Percentiles rank a stretch among this genome's conserved stretches.
These are phyloP conservation scores for Hypoxylon sp. DNA, from an alignment of 2,329 filamentous ascomycete genomes.

Conservation along the genomic window DNA sequence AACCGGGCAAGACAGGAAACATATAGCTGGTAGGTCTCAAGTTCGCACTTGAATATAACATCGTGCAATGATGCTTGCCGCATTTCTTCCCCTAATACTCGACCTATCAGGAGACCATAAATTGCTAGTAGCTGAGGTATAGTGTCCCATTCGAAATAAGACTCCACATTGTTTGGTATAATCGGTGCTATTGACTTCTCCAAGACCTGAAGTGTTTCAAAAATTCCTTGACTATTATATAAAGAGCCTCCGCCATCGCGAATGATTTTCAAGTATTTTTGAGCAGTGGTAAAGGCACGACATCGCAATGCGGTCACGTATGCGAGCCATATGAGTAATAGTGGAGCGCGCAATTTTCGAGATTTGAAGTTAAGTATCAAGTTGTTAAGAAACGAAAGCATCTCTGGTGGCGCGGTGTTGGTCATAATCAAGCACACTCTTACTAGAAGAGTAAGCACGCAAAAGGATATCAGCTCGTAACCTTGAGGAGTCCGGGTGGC, in stretches of 20 bases:
- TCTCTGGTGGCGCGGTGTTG: slow-evolving; percentile 38
- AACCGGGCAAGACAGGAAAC: slow-evolving; percentile 48
- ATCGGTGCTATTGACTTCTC: neutral
- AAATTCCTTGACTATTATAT: neutral
- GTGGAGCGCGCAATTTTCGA: slow-evolving; percentile 47
- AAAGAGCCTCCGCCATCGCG: neutral
- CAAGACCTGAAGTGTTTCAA: slow-evolving; percentile 2
- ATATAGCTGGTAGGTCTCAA: slow-evolving; percentile 24
- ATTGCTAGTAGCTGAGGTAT: slow-evolving; percentile 34
- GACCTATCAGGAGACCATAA: slow-evolving; percentile 50
- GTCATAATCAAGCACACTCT: neutral
- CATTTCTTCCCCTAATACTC: slow-evolving; percentile 31
- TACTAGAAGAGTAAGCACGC: slow-evolving; percentile 16
- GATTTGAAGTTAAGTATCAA: slow-evolving; percentile 55
- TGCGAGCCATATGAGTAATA: slow-evolving; percentile 52
- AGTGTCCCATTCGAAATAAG: neutral
- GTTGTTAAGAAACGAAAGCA: slow-evolving; percentile 60
- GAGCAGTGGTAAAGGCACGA: slow-evolving; percentile 38
- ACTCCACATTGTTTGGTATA: neutral
- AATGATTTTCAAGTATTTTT: slow-evolving; percentile 38
- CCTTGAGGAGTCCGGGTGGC: slow-evolving; percentile 43
- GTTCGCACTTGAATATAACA: neutral
- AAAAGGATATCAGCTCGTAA: slow-evolving; percentile 29
- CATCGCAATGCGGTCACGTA: slow-evolving; percentile 51
- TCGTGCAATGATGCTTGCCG: slow-evolving; percentile 31